Conservation (phyloP, 805 yeast genomes). For the Zygosaccharomyces pseudorouxii region DNA sequence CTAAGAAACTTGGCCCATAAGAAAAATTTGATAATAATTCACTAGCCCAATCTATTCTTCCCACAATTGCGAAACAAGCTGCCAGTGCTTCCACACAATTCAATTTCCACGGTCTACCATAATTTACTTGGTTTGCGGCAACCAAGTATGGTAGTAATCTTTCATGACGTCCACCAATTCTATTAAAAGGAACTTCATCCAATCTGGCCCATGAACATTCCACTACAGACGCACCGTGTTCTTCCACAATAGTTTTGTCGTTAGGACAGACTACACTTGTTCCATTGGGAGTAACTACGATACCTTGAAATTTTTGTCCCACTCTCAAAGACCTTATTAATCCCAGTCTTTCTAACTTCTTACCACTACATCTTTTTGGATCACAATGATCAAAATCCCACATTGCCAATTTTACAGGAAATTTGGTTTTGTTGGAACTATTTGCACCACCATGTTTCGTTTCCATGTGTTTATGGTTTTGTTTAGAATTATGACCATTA, state of each 20-base stretch:
- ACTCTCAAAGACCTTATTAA: conserved; percentile 70
- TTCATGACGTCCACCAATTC: conserved; percentile 87
- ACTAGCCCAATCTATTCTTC: conserved; percentile 84
- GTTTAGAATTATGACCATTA: conserved; percentile 54
- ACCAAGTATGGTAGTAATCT: conserved; percentile 85
- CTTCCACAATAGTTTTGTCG: conserved; percentile 72
- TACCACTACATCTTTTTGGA: conserved; percentile 95
- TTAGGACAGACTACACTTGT: conserved; percentile 84
- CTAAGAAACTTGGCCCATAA: conserved; percentile 89
- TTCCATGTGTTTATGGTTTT: conserved; percentile 43
- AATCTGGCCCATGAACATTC: conserved; percentile 98
- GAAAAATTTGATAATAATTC: conserved; percentile 72
- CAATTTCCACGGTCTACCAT: conserved; percentile 91
- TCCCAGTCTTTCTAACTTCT: conserved; percentile 85
- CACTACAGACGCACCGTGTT: conserved; percentile 90
- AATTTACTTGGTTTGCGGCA: conserved; percentile 96
- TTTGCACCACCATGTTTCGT: conserved; percentile 29
- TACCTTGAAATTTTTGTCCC: conserved; percentile 91
- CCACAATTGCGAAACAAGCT: conserved; percentile 93
- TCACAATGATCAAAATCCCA: conserved; percentile 99
- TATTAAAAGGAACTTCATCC: conserved; percentile 92
- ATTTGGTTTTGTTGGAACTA: conserved; percentile 39
- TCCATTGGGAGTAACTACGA: conserved; percentile 92
- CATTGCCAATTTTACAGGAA: conserved; percentile 90
- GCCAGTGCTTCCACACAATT: conserved; percentile 98